Conservation (phyloP, 23 red algal genomes). For the Gracilaria vermiculophylla region DNA sequence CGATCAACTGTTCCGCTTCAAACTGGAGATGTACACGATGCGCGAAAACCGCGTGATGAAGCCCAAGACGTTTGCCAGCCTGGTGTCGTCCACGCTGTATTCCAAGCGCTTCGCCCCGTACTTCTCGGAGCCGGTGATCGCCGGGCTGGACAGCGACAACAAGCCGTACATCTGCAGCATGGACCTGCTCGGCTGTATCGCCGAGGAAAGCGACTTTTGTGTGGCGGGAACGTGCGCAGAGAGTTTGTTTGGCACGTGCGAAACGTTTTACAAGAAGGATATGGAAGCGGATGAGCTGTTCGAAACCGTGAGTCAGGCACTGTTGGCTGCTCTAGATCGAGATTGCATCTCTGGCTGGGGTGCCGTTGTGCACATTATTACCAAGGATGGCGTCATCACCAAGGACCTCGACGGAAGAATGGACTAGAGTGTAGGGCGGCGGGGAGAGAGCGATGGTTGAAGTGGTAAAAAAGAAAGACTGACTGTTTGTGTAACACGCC, state of each 20-base stretch:
- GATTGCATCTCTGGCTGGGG: slow-evolving; percentile 99
- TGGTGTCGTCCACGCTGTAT: slow-evolving; percentile 93
- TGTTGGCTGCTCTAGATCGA: slow-evolving; percentile 90
- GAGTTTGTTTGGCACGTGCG: slow-evolving; percentile 93
- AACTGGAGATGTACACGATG: slow-evolving; percentile 88
- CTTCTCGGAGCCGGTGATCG: slow-evolving; percentile 95
- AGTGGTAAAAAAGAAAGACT: too few relatives aligned
- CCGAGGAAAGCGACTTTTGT: slow-evolving; percentile 86
- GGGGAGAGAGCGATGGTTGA: background rate
- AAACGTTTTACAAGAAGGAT: slow-evolving; percentile 95
- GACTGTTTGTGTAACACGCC: too few relatives aligned
- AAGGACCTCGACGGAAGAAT: slow-evolving; percentile 85
- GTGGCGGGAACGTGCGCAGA: slow-evolving; percentile 95
- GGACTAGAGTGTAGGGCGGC: slow-evolving; percentile 57
- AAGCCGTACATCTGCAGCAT: slow-evolving; percentile 92
- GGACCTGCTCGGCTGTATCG: slow-evolving; percentile 90
- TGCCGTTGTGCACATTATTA: slow-evolving; percentile 88
- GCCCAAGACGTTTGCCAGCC: slow-evolving; percentile 82
- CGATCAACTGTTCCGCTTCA: slow-evolving; percentile 76
- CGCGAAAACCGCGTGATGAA: slow-evolving; percentile 89
- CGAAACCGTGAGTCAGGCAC: slow-evolving; percentile 84
- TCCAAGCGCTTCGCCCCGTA: slow-evolving; percentile 95
- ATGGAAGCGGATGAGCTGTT: slow-evolving; percentile 89
- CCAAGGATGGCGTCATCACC: slow-evolving; percentile 78
- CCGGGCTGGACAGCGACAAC: slow-evolving; percentile 86